phyloP scores from a whole-genome alignment of 441 rosid species.

The Geranium incanum region DNA sequence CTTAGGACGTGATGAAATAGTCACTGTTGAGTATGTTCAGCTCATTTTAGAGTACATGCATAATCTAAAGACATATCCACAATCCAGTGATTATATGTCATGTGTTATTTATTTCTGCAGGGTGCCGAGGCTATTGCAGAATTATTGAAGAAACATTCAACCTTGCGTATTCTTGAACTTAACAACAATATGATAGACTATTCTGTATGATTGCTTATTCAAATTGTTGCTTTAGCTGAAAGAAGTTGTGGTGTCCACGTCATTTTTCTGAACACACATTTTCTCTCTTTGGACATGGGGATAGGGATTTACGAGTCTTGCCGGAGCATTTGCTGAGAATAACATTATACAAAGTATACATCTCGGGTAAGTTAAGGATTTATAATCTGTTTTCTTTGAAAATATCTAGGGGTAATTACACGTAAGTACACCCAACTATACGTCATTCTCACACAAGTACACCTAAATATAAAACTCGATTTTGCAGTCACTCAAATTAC shows the following conservation, averaged over 20 bases:
- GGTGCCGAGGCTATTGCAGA: conserved; percentile 86
- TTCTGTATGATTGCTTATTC: conserved; percentile 49
- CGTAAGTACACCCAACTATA: too few species aligned
- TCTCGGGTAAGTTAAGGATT: conserved; percentile 62
- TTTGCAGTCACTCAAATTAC: too few species aligned
- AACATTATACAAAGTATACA: conserved; percentile 56
- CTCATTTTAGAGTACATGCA: conserved; percentile 4
- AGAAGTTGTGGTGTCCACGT: conserved; percentile 19
- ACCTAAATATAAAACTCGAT: too few species aligned
- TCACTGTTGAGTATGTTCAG: conserved; percentile 8
- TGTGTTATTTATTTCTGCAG: conserved; percentile 32
- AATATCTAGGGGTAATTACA: too few species aligned
- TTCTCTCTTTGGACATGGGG: conserved; percentile 40
- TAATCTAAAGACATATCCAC: conserved; percentile 11
- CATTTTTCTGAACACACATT: conserved; percentile 15
- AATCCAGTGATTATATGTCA: conserved; percentile 14
- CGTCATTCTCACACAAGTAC: too few species aligned
- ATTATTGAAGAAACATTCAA: conserved; percentile 68
- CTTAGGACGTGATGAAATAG: conserved; percentile 26
- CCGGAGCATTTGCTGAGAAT: conserved; percentile 70
- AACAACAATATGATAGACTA: conserved; percentile 89
- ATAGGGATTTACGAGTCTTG: conserved; percentile 94
- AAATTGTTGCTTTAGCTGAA: conserved; percentile 14
- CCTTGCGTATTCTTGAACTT: conserved; percentile 68
- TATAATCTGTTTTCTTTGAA: background rate